Base-by-base conservation (phyloP, 768 basidiomycete species). In the Pulveroboletus ravenelii region DNA sequence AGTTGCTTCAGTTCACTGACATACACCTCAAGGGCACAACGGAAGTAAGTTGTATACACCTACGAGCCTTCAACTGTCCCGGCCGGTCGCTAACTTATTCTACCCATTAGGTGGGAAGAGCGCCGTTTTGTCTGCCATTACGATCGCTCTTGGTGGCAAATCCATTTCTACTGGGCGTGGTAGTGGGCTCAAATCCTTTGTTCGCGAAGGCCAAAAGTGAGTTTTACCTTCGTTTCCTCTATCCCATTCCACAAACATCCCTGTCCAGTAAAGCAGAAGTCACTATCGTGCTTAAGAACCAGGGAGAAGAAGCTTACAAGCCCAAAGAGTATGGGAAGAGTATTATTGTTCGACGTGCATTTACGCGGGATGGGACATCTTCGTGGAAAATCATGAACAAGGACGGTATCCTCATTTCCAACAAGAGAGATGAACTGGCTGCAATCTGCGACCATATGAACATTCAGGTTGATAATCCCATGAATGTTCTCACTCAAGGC, bases 381-480 rank as follows among this genome's bases (percentile, higher is more conserved):
- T 72, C 77, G 1, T 98, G 93, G 85, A 92, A 86, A 67, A 89
- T 98, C 64, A 85, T 79, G 72, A 77, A 70, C 57, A 81, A 77
- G 61, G 80, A 85, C 20, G 82, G 80, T 34, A 78, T 76, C 56
- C 62, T 82, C 10, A 69, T 96, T 51, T 85, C 84, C 31, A 84
- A 74, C 13, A 93, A 89, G 72, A 82, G 83, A 57, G 85, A 91
- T 10, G 93, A 97, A 62, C 69, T 99, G 10, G 78, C 87, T 15
- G 81, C 85, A 2, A 97, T 99, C 44, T 87, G 87, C 60, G 91
- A 95, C 63, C 87, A 93, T 56, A 95, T 96, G 87, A 93, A 93
- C 60, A 90, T 99, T 48, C 93, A 95, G 64, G 90, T 96, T 52
- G 93, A 96, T 64, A 94, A 94, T 62, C 95, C 94, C 2, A 84